Base-by-base conservation (phyloP, 257 asterid genomes). In the Solanum virginianum region DNA sequence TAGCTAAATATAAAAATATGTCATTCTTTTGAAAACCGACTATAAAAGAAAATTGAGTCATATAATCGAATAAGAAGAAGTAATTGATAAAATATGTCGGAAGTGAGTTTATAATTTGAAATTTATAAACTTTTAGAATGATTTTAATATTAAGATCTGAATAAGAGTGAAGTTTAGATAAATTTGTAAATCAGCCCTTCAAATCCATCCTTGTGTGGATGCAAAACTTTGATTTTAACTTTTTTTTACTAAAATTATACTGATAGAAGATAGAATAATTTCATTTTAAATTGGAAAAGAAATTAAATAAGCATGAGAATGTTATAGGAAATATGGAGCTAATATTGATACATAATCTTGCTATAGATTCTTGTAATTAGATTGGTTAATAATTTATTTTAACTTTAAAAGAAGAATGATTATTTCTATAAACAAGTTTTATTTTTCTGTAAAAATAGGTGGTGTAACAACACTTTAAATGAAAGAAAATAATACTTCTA, bases 51-150 rank as follows among this genome's bases (percentile, higher is more conserved):
- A 36, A 5, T 32, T 36, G 7, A 36, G 41, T 36, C 6, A 36
- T 36, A 36, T 36, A 36, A 36, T 36, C 6, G 1, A 4, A 36
- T 3, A 4, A 36, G 41, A 36, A 36, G 41, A 36, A 36, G 6
- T 36, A 36, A 36, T 57, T 68, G 12, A 68, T 32, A 32, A 7
- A 7, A 68, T 32, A 0, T 10, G 17, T 62, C 1, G 8, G 0
- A 62, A 54, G 3, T 10, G 5, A 22, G 8, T 26, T 63, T 0
- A 1, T 1, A 6, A 26, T 6, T 24, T 63, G 0, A 63, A 26
- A 0, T 63, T 26, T 12, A 13, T 63, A 18, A 24, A 9, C 6
- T 6, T 63, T 0, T 26, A 63, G 0, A 0, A 12, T 0, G 0
- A 1, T 26, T 24, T 24, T 0, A 12, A 63, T 0, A 59, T 26